These are phyloP conservation scores for Xerocomellus chrysenteron DNA, from an alignment of 768 basidiomycete genomes.

Conservation along the genomic window DNA sequence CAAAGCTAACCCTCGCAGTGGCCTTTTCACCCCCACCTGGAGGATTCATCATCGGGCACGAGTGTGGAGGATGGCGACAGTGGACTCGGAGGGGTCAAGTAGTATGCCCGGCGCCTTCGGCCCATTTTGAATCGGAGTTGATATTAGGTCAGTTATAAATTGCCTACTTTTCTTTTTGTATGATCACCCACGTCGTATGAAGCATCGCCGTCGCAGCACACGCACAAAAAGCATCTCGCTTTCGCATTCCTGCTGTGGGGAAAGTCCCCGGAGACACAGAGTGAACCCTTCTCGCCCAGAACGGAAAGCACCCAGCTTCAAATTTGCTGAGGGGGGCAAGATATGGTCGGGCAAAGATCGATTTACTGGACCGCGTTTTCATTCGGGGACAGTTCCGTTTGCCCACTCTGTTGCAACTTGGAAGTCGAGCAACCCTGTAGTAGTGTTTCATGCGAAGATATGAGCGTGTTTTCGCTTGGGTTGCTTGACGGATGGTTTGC, in stretches of 20 bases:
- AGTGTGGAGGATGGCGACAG: background rate
- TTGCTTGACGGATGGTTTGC: conserved; percentile 38
- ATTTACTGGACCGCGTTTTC: conserved; percentile 33
- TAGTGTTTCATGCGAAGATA: conserved; percentile 70
- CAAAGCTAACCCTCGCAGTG: conserved; percentile 18
- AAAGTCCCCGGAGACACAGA: conserved; percentile 94
- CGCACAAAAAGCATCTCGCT: conserved; percentile 58
- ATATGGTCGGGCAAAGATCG: conserved; percentile 48
- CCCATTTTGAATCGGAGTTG: conserved; percentile 22
- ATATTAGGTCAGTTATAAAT: conserved; percentile 7
- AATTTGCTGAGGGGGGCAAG: conserved; percentile 62
- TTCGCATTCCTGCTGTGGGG: conserved; percentile 71
- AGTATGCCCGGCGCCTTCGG: background rate
- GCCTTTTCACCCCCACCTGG: conserved; percentile 11
- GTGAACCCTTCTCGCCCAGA: conserved; percentile 48
- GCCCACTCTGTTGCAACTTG: conserved; percentile 57
- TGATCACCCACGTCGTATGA: conserved; percentile 52
- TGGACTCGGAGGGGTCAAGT: background rate
- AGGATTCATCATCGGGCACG: conserved; percentile 18
- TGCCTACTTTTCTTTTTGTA: conserved; percentile 26
- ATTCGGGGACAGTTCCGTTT: conserved; percentile 37
- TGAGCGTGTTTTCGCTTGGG: conserved; percentile 59
- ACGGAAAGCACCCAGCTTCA: conserved; percentile 76
- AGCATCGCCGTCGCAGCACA: conserved; percentile 86
- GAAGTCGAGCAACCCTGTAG: conserved; percentile 34